These are phyloP conservation scores for Trichophyton benhamiae DNA, from an alignment of 2,329 filamentous ascomycete genomes.

Conservation along the genomic window DNA sequence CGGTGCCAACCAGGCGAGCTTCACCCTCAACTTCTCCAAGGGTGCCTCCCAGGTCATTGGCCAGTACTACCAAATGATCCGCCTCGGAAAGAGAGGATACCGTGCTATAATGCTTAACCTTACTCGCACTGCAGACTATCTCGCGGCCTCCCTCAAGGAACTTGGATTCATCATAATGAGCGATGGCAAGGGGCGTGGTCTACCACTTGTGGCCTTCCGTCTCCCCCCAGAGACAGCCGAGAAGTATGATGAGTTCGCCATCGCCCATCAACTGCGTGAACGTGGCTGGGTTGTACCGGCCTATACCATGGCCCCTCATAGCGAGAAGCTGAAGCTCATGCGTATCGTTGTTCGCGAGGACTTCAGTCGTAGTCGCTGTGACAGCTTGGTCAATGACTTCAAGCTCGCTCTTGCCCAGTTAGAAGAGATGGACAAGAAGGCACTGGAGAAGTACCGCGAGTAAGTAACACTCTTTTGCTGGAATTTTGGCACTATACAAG, in stretches of 20 bases:
- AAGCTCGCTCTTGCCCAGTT: conserved; percentile 62
- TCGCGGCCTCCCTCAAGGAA: conserved; percentile 57
- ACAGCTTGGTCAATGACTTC: conserved; percentile 65
- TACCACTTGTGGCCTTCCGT: conserved; percentile 84
- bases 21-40: conserved; percentile 96
- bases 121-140: conserved; percentile 78
- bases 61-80: conserved; percentile 95
- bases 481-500: neutral
- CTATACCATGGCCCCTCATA: conserved; percentile 92
- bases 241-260: conserved; percentile 58
- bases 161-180: conserved; percentile 85
- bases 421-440: conserved; percentile 59
- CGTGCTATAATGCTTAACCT: conserved; percentile 88
- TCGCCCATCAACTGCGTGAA: conserved; percentile 74
- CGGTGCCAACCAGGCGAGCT: conserved; percentile 85
- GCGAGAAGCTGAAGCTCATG: conserved; percentile 74
- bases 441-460: conserved; percentile 56
- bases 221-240: conserved; percentile 47
- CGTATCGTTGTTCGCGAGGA: conserved; percentile 87
- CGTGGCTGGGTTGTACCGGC: conserved; percentile 89
- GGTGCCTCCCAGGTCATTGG: conserved; percentile 89
- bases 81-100: conserved; percentile 85
- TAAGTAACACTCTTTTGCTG: conserved; percentile 30
- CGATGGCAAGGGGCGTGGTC: conserved; percentile 59
- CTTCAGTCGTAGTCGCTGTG: conserved; percentile 71